Evolutionary conservation across 2,329 filamentous ascomycete species (phyloP).

Genomic region (Colletotrichum destructivum): DNA sequence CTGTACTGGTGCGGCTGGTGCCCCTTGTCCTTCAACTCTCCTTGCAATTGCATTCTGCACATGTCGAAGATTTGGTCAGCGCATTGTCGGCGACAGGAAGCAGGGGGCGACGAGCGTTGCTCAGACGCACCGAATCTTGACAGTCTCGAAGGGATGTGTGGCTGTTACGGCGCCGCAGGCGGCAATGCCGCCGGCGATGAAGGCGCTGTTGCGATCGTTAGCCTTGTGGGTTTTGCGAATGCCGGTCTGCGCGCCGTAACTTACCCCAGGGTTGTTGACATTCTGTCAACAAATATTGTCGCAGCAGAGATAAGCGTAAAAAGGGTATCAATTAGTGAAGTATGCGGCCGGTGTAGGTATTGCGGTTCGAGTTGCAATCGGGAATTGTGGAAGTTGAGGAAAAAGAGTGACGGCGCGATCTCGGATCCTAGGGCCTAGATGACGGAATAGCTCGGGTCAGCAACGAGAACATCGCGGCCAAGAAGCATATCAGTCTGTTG

Average conservation of each 20-base stretch:
- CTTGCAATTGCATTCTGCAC: conserved; percentile 90
- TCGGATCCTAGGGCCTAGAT: conserved; percentile 30
- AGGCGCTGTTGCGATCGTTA: conserved; percentile 72
- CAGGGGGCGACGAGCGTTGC: conserved; percentile 12
- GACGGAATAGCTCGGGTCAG: conserved; percentile 44
- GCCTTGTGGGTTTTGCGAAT: conserved; percentile 18
- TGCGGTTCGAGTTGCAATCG: conserved; percentile 11
- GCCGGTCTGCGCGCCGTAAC: conserved; percentile 38
- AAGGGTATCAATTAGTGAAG: conserved; percentile 3
- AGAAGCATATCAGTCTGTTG: too few relatives aligned
- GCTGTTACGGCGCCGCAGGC: conserved; percentile 98
- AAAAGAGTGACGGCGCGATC: conserved; percentile 30
- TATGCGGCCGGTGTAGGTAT: neutral
- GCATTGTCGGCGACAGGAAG: conserved; percentile 37
- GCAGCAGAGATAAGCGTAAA: conserved; percentile 8
- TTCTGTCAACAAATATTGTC: conserved; percentile 46
- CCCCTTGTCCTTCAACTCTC: conserved; percentile 90
- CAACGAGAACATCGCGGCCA: conserved; percentile 27
- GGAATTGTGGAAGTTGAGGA: neutral
- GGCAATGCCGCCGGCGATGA: conserved; percentile 95
- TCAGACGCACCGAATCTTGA: conserved; percentile 88
- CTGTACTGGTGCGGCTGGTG: conserved; percentile 90
- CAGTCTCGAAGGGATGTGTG: conserved; percentile 97
- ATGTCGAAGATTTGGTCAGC: conserved; percentile 23
- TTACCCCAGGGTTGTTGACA: conserved; percentile 68